Conservation (phyloP, 192 early-diverging fungal genomes). For the Podila horticola region DNA sequence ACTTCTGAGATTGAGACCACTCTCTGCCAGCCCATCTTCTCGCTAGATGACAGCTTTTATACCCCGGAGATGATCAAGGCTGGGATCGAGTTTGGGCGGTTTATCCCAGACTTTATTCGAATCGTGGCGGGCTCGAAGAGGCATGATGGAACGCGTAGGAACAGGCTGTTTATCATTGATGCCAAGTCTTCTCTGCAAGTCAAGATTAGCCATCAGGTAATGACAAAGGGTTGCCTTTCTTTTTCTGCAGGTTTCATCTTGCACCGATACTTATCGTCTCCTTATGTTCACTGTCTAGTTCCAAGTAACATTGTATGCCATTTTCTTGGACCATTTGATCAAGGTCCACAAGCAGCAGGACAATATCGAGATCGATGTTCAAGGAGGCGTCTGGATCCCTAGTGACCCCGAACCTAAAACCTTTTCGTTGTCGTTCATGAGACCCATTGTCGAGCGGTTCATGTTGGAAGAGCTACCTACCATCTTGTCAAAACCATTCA, state of each 20-base stretch:
- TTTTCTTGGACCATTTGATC: slow-evolving; percentile 45
- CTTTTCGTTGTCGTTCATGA: slow-evolving; percentile 38
- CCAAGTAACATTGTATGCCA: slow-evolving; percentile 45
- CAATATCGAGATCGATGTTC: slow-evolving; percentile 20
- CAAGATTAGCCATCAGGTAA: slow-evolving; percentile 47
- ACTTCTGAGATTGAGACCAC: slow-evolving; percentile 12
- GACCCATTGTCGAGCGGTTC: slow-evolving; percentile 40
- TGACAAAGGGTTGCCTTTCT: neutral
- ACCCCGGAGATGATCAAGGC: slow-evolving; percentile 26
- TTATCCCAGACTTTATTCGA: slow-evolving; percentile 40
- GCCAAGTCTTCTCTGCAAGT: slow-evolving; percentile 41
- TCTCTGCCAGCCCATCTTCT: slow-evolving; percentile 35
- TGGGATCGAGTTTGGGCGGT: slow-evolving; percentile 39
- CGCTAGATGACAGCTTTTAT: slow-evolving; percentile 29
- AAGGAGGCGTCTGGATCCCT: slow-evolving; percentile 43
- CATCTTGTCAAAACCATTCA: slow-evolving; percentile 25
- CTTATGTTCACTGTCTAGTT: slow-evolving; percentile 8
- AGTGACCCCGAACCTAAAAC: slow-evolving; percentile 16
- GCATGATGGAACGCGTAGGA: slow-evolving; percentile 14
- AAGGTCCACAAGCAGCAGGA: slow-evolving; percentile 26
- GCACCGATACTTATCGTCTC: neutral
- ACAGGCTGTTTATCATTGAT: slow-evolving; percentile 41
- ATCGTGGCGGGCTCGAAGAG: slow-evolving; percentile 16
- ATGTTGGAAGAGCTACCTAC: slow-evolving; percentile 26
- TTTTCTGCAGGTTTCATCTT: neutral